phyloP scores from a whole-genome alignment of 495 filamentous ascomycete genomes.

The Neurospora discreta region DNA sequence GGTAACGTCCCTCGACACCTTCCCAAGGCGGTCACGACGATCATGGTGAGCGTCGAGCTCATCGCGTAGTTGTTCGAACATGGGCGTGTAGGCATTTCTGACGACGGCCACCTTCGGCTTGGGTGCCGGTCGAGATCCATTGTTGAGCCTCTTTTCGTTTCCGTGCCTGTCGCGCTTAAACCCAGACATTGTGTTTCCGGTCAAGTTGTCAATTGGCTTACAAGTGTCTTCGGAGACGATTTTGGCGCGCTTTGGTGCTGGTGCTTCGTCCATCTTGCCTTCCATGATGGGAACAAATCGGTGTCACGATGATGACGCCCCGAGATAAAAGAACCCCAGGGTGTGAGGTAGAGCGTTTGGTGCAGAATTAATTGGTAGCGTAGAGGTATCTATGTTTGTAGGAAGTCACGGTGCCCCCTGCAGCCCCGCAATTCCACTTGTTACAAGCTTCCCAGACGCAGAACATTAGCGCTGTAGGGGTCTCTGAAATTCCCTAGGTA shows the following conservation, averaged over 20 bases:
- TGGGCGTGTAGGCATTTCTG: constrained; percentile 49
- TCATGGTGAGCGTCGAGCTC: constrained; percentile 94
- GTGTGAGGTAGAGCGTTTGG: background rate
- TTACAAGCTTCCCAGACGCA: background rate
- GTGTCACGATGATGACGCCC: background rate
- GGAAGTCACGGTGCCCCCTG: no score
- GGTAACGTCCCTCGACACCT: constrained; percentile 82
- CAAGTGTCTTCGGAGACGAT: background rate
- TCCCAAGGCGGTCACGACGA: constrained; percentile 78
- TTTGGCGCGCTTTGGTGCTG: background rate
- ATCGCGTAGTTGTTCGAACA: constrained; percentile 75
- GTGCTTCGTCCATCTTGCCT: background rate
- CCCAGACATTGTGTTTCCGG: constrained; percentile 25
- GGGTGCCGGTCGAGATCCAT: constrained; percentile 18
- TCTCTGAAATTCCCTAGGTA: background rate
- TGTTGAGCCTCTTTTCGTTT: constrained; percentile 29
- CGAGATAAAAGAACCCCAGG: constrained; percentile 7
- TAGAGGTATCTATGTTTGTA: no score
- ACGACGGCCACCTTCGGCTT: constrained; percentile 7
- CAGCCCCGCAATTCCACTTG: background rate
- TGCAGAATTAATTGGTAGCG: background rate
- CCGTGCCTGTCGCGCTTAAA: constrained; percentile 53
- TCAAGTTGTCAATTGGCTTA: background rate
- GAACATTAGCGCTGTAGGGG: background rate
- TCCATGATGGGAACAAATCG: background rate